Base-by-base conservation (phyloP, 31 red algal genomes). In the Odonthalia washingtoniensis region DNA sequence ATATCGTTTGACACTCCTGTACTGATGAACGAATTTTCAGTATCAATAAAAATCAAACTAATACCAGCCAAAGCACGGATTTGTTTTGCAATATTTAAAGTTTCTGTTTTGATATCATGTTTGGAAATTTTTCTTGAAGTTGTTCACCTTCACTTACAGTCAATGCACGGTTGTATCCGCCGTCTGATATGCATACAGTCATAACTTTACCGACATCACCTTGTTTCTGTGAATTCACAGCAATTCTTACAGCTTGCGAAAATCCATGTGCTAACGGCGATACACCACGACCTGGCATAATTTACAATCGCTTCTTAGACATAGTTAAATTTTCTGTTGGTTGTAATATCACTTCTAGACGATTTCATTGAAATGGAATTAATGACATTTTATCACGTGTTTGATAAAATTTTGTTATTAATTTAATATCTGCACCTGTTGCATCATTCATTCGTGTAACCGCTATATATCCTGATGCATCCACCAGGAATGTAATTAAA, bases 381-480 rank as follows among this genome's bases (percentile, higher is more conserved):
- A 99, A 85, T 5, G 87, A 72, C 17, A 99, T 90, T 45, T 90
- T 82, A 70, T 99, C 97, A 5, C 97, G 75, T 38, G 91, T 95
- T 79, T 96, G 88, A 73, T 99, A 99, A 14, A 94, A 94, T 64
- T 96, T 89, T 3, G 91, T 86, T 78, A 99, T 70, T 33, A 99
- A 77, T 66, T 84, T 65, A 69, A 96, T 94, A 3, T 89, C 97
- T 26, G 97, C 97, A 53, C 97, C 97, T 70, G 96, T 99, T 40
- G 94, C 97, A 12, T 91, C 82, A 65, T 94, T 94, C 97, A 99
- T 99, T 32, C 97, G 83, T 74, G 96, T 94, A n/a, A 96, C 67
- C 2, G 97, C 97, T 94, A 99, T 99, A 5, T 82, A 92, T 4
- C 97, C 97, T n/a, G 90, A 94, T 6, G 97, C 97, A 79, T 99